phyloP scores from a whole-genome alignment of 306 rosid genomes.

The Medicago ruthenica region DNA sequence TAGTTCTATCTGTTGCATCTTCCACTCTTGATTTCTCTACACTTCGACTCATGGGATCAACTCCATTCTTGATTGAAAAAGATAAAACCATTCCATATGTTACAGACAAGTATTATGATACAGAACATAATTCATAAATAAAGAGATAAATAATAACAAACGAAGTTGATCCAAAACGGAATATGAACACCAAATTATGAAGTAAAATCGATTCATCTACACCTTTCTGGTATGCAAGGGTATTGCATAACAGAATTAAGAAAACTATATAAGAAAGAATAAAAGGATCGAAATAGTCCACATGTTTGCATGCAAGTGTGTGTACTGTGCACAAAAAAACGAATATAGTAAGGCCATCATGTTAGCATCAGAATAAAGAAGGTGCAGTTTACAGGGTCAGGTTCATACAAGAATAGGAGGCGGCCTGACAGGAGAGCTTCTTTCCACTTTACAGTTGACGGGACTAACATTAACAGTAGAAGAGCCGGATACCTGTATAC shows the following conservation, averaged over 20 bases:
- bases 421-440: conserved; percentile 82
- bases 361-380: conserved; percentile 29
- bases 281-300: conserved; percentile 19
- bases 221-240: conserved; percentile 31
- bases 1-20: conserved; percentile 69
- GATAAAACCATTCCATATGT: conserved; percentile 47
- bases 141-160: conserved; percentile 22
- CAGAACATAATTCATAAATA: conserved; percentile 26
- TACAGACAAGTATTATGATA: conserved; percentile 37
- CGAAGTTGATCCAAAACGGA: conserved; percentile 23
- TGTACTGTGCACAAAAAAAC: conserved; percentile 12
- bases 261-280: conserved; percentile 13
- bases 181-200: conserved; percentile 4
- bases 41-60: conserved; percentile 64
- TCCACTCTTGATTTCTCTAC: conserved; percentile 72
- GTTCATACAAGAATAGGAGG: conserved; percentile 72
- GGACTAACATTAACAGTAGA: conserved; percentile 63
- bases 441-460: conserved; percentile 78
- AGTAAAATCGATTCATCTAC: conserved; percentile 24
- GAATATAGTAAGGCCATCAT: conserved; percentile 20
- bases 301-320: neutral
- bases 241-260: conserved; percentile 16
- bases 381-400: conserved; percentile 29
- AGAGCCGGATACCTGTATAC: conserved; percentile 65
- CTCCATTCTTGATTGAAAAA: conserved; percentile 66